These are phyloP conservation scores for Fusarium concolor DNA, from an alignment of 2,329 filamentous ascomycete genomes.

Conservation along the genomic window DNA sequence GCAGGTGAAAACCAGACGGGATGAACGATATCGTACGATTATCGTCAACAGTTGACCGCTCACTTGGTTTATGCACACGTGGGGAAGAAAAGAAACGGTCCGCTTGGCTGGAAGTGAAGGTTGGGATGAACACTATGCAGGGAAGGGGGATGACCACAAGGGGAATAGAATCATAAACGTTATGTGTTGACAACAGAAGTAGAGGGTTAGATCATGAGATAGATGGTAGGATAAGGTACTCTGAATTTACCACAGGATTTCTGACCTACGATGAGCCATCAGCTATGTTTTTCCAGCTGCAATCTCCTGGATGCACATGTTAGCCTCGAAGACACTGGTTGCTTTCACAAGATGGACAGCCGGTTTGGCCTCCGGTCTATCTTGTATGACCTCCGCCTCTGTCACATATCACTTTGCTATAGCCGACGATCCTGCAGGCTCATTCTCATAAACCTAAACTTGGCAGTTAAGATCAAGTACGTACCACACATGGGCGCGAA, in stretches of 20 bases:
- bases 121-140: conserved; percentile 26
- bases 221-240: background rate
- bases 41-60: conserved; percentile 13
- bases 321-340: background rate
- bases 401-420: conserved; percentile 13
- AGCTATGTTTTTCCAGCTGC: background rate
- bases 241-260: background rate
- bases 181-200: background rate
- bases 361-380: too few relatives aligned
- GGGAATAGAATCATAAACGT: conserved; percentile 13
- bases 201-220: background rate
- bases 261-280: background rate
- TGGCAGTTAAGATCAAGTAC: background rate
- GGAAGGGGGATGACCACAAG: conserved; percentile 2
- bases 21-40: conserved; percentile 27
- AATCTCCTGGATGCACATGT: background rate
- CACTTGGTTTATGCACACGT: conserved; percentile 19
- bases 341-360: background rate
- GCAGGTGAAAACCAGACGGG: background rate
- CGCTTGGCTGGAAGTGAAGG: conserved; percentile 5
- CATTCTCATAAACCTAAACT: background rate
- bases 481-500: background rate
- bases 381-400: background rate
- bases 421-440: conserved; percentile 23
- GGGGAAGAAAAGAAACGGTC: conserved; percentile 12